Evolutionary conservation across 1,284 basidiomycete species (phyloP).

Genomic region (Naganishia albida): DNA sequence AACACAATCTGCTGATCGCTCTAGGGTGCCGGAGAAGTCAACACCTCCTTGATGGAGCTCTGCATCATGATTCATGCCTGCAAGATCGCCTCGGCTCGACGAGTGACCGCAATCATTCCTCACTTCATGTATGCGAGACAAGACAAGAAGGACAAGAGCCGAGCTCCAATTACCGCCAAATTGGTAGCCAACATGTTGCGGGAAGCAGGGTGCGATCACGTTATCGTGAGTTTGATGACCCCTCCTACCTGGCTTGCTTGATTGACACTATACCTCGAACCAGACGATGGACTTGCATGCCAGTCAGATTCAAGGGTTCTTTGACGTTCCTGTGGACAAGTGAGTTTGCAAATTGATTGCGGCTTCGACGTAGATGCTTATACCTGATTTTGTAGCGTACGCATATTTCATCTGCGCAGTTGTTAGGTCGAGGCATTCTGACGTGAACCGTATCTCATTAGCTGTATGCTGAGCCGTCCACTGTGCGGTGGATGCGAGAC

Average conservation of each 20-base stretch:
- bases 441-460: slow-evolving; percentile 45
- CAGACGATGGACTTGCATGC: slow-evolving; percentile 98
- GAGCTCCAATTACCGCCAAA: slow-evolving; percentile 98
- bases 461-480: slow-evolving; percentile 97
- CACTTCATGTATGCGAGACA: slow-evolving; percentile 94
- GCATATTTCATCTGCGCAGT: background rate
- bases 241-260: background rate
- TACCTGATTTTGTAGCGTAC: slow-evolving; percentile 1
- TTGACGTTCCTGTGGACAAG: slow-evolving; percentile 99
- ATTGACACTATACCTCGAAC: background rate
- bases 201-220: slow-evolving; percentile 95
- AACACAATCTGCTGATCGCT: slow-evolving; percentile 1
- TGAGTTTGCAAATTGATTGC: slow-evolving; percentile 58
- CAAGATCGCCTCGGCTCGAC: slow-evolving; percentile 92
- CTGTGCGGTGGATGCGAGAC: slow-evolving; percentile 90
- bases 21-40: slow-evolving; percentile 60
- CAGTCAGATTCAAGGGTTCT: slow-evolving; percentile 99
- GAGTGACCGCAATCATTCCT: slow-evolving; percentile 94
- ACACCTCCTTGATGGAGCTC: slow-evolving; percentile 89
- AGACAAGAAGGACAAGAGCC: slow-evolving; percentile 99
- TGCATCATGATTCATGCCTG: slow-evolving; percentile 99
- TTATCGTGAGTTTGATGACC: slow-evolving; percentile 73
- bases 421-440: slow-evolving; percentile 1
- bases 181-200: slow-evolving; percentile 99
- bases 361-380: too few species aligned